A percentile compares a stretch with the other conserved stretches of the same genome.
These are phyloP conservation scores for Sporothrix euskadiensis DNA, from an alignment of 2,329 filamentous ascomycete genomes.

Conservation along the genomic window DNA sequence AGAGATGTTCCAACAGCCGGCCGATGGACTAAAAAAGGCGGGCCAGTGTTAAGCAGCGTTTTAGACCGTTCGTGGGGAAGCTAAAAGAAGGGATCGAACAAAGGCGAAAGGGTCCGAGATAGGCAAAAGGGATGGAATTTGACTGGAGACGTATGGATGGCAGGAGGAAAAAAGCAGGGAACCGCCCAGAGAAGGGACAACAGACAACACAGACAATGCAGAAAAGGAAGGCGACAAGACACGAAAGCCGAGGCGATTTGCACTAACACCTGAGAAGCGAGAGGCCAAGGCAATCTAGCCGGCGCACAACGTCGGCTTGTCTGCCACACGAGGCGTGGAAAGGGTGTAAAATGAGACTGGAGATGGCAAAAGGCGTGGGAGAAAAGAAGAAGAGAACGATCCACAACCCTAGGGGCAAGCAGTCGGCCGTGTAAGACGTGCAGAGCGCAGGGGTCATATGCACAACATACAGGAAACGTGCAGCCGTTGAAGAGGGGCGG, in stretches of 20 bases:
- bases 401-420: background rate
- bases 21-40: background rate
- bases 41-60: background rate
- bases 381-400: background rate
- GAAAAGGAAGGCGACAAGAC: background rate
- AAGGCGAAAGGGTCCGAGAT: constrained; percentile 26
- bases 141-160: background rate
- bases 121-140: constrained; percentile 22
- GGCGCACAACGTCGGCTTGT: background rate
- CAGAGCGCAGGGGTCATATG: background rate
- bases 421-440: constrained; percentile 3
- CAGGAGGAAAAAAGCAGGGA: background rate
- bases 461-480: constrained; percentile 20
- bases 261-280: background rate
- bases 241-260: background rate
- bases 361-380: background rate
- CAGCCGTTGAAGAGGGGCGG: background rate
- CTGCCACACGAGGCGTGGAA: background rate
- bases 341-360: background rate
- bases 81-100: constrained; percentile 16
- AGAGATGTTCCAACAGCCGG: constrained; percentile 14
- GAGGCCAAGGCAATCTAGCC: background rate
- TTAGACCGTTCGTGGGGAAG: constrained; percentile 12
- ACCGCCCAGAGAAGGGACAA: background rate
- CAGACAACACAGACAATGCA: background rate